Conservation (phyloP, 441 rosid species). For the Dalechampia spathulata region DNA sequence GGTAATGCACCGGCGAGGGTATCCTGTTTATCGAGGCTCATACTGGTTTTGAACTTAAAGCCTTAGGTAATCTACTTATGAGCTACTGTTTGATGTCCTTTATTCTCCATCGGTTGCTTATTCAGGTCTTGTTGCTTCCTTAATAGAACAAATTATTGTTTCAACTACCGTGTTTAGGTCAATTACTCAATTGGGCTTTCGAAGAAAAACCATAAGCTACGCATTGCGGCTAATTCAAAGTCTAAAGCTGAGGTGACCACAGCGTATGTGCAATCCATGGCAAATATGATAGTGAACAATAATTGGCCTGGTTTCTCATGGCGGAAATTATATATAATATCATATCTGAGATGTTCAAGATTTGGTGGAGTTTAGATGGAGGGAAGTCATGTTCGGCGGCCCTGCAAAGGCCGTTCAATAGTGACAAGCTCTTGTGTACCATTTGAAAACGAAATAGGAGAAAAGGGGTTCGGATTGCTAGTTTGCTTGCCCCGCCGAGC, state of each 20-base stretch:
- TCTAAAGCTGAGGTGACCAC: conserved; percentile 15
- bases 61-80: conserved; percentile 35
- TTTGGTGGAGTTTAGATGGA: conserved; percentile 43
- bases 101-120: conserved; percentile 44
- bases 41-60: conserved; percentile 26
- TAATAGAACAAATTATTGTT: background rate
- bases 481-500: conserved; percentile 35
- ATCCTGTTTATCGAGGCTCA: conserved; percentile 36
- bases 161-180: too few relatives aligned
- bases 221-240: conserved; percentile 26
- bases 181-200: conserved; percentile 13
- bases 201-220: conserved; percentile 9
- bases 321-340: conserved; percentile 15
- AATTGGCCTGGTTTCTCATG: conserved; percentile 20
- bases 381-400: conserved; percentile 32
- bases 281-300: conserved; percentile 26
- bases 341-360: conserved; percentile 20
- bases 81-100: conserved; percentile 40
- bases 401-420: conserved; percentile 22
- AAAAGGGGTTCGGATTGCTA: conserved; percentile 29
- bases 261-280: conserved; percentile 32
- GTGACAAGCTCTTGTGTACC: conserved; percentile 21
- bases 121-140: conserved; percentile 24
- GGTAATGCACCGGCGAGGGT: conserved; percentile 44
- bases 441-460: conserved; percentile 24